phyloP scores from a whole-genome alignment of 2,329 filamentous ascomycete species.

The Penicillium sp. region DNA sequence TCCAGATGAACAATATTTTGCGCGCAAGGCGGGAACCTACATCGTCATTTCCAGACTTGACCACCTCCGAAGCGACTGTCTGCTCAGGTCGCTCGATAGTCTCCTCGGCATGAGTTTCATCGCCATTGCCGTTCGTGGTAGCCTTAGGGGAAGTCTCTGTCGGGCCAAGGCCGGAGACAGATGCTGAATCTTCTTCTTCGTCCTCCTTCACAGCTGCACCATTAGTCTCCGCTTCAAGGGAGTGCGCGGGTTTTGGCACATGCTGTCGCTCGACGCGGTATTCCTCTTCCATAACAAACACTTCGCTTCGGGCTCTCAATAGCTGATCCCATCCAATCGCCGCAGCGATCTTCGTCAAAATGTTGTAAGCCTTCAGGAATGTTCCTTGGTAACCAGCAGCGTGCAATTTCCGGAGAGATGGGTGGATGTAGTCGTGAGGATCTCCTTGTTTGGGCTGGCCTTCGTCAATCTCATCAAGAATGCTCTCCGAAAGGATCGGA shows the following conservation, averaged over 20 bases:
- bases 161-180: conserved; percentile 19
- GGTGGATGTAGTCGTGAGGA: conserved; percentile 82
- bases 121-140: conserved; percentile 33
- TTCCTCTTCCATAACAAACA: conserved; percentile 99
- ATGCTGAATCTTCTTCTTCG: conserved; percentile 28
- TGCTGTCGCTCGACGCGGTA: conserved; percentile 74
- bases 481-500: conserved; percentile 82
- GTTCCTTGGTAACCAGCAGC: conserved; percentile 92
- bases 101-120: conserved; percentile 29
- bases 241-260: conserved; percentile 74
- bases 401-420: conserved; percentile 79
- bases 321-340: conserved; percentile 98
- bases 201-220: conserved; percentile 25
- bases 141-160: conserved; percentile 27
- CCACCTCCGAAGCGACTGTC: conserved; percentile 73
- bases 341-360: conserved; percentile 92
- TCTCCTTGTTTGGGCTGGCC: conserved; percentile 71
- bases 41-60: conserved; percentile 73
- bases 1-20: neutral
- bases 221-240: conserved; percentile 49
- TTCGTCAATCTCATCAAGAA: conserved; percentile 94
- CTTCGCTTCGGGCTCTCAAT: conserved; percentile 89
- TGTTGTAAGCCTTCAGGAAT: conserved; percentile 89
- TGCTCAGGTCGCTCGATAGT: conserved; percentile 77
- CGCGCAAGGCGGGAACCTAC: conserved; percentile 45